Evolutionary conservation across 306 rosid genomes (phyloP).

Genomic region (Aeschynomene evenia): DNA sequence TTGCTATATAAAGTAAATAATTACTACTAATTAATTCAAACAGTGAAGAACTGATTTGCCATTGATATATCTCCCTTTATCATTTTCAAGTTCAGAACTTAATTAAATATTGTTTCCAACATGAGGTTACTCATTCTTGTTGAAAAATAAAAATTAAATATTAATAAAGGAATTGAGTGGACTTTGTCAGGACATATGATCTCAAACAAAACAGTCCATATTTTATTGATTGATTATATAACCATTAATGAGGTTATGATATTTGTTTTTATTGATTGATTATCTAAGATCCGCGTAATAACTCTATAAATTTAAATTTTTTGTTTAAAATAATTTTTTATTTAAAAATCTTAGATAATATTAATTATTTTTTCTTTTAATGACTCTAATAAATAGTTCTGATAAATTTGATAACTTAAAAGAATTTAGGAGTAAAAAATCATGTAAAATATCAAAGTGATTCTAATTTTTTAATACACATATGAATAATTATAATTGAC

Average conservation of each 20-base stretch:
- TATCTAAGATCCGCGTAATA: neutral
- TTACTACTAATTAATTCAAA: neutral
- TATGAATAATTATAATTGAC: too few species aligned
- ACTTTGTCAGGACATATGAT: constrained; percentile 40
- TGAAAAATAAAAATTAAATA: neutral
- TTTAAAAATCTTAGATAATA: too few species aligned
- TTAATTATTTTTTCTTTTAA: too few species aligned
- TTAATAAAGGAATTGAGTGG: neutral
- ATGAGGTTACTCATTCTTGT: neutral
- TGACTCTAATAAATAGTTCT: too few species aligned
- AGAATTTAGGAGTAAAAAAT: too few species aligned
- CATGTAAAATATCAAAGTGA: too few species aligned
- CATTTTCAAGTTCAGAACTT: neutral
- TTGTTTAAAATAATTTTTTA: too few species aligned
- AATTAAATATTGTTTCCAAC: neutral
- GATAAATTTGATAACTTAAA: too few species aligned
- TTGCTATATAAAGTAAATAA: too few species aligned
- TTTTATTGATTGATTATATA: constrained; percentile 3
- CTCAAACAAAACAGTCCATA: neutral
- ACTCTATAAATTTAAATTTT: too few species aligned
- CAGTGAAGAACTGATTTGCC: neutral
- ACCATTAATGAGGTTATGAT: constrained; percentile 5
- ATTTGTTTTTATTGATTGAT: neutral
- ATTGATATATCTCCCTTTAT: neutral
- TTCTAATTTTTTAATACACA: too few species aligned